Base-by-base conservation (phyloP, 192 early-diverging fungal genomes). In the Coemansia asiatica region DNA sequence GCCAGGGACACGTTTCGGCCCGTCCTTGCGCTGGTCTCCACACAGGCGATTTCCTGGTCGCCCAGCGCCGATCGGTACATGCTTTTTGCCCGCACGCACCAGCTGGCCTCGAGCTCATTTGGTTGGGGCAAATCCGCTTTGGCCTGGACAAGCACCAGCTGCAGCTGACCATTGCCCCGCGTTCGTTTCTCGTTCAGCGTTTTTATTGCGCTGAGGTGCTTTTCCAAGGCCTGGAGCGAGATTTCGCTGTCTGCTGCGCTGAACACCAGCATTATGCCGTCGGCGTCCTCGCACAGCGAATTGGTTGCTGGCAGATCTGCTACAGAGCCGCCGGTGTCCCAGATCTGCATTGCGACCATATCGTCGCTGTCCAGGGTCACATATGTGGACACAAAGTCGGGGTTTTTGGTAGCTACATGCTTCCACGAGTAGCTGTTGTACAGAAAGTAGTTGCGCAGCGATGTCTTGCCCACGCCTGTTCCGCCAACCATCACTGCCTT, bases 321-420 rank as follows among this genome's bases (percentile, higher is more conserved):
- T 5, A 64, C 23, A 49, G 36, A 12, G 28, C 71, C 76, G 21
- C 62, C 61, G 1, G 78, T 81, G 69, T 81, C 78, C 78, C 78
- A 81, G 54, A 81, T 71, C 53, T 81, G 78, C 18, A 81, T 64
- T 3, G 78, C 72, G 5, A 63, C 58, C 54, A 73, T 58, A 4
- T 65, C 64, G 26, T 54, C 62, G 22, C 10, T 33, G 31, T 68
- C 60, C 22, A 72, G 66, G 28, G 60, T 28, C 2, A 75, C 56
- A 36, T 67, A 67, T 13, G 78, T 75, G 23, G 78, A 74, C 12
- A 81, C 69, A 72, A 81, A 81, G 66, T 81, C 78, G 4, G 78
- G 64, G 33, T 65, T 81, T 2, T 33, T 50, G 0, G 78, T 81
- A 1, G 69, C 61, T 38, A 62, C 38, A 56, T 71, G 60, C 27